Conservation (phyloP, 495 filamentous ascomycete genomes). For the Xylaria castorea region DNA sequence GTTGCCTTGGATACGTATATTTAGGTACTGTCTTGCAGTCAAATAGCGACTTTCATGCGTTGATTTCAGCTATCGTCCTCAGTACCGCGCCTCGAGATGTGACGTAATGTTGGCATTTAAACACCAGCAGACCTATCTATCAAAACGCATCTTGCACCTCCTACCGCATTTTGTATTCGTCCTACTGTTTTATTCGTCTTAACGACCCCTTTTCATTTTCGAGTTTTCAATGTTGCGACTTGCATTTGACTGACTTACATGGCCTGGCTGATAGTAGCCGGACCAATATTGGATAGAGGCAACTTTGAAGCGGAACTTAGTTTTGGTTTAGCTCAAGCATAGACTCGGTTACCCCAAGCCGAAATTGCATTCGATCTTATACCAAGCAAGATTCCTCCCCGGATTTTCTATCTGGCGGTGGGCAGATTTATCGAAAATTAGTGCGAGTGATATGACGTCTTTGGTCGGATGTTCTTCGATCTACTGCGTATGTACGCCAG, state of each 20-base stretch:
- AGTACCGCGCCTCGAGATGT: neutral
- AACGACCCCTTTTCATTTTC: neutral
- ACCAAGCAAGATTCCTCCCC: neutral
- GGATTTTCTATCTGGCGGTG: neutral
- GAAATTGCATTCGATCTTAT: neutral
- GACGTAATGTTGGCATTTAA: neutral
- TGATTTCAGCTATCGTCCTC: neutral
- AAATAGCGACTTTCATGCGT: neutral
- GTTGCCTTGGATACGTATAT: too few species aligned
- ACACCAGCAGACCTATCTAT: neutral
- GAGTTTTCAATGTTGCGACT: neutral
- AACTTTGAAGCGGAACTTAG: neutral
- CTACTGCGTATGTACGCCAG: neutral
- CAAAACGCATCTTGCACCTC: neutral
- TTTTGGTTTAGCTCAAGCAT: neutral
- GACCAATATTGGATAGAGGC: neutral
- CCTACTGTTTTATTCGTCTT: neutral
- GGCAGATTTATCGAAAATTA: neutral
- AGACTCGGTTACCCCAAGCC: neutral
- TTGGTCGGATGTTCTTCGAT: neutral
- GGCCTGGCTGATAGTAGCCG: neutral
- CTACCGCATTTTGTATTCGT: neutral
- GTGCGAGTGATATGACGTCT: slow-evolving; percentile 8
- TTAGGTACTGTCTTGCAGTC: neutral
- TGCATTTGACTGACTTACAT: neutral